Percentiles rank a stretch among this genome's conserved stretches.
Conservation (phyloP, 352 stramenopile species). For the Phytophthora melonis region DNA sequence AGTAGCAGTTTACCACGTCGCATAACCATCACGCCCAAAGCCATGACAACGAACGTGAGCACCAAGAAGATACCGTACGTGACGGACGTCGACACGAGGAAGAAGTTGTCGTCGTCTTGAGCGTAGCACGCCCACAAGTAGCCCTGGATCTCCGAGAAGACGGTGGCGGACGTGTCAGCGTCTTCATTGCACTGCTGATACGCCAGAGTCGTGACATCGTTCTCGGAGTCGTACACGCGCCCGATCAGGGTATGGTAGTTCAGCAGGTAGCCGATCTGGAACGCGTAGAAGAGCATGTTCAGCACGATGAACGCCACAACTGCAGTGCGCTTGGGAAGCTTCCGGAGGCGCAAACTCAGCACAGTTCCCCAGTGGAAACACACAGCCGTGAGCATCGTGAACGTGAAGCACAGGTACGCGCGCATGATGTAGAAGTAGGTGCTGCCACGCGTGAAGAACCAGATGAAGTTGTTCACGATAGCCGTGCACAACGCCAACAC, state of each 20-base stretch:
- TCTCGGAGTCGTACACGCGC: slow-evolving; percentile 79
- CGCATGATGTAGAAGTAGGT: slow-evolving; percentile 88
- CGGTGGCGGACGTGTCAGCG: slow-evolving; percentile 60
- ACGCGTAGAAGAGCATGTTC: slow-evolving; percentile 85
- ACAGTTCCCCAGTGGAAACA: slow-evolving; percentile 91
- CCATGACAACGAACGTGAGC: slow-evolving; percentile 83
- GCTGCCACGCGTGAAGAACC: slow-evolving; percentile 70
- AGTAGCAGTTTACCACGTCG: slow-evolving; percentile 78
- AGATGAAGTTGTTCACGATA: slow-evolving; percentile 90
- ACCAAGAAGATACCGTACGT: slow-evolving; percentile 84
- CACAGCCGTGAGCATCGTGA: slow-evolving; percentile 90
- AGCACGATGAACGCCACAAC: slow-evolving; percentile 72
- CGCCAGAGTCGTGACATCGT: slow-evolving; percentile 69
- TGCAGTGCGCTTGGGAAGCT: slow-evolving; percentile 75
- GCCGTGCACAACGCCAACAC: slow-evolving; percentile 74
- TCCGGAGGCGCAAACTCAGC: slow-evolving; percentile 78
- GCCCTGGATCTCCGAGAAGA: slow-evolving; percentile 89
- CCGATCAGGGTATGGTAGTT: slow-evolving; percentile 73
- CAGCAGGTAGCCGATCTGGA: slow-evolving; percentile 78
- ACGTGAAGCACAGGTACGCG: slow-evolving; percentile 85
- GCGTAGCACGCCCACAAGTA: slow-evolving; percentile 88
- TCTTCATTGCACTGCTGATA: slow-evolving; percentile 85
- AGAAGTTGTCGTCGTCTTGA: slow-evolving; percentile 74
- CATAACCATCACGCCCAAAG: slow-evolving; percentile 89
- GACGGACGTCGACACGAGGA: slow-evolving; percentile 81